A percentile compares a stretch with the other conserved stretches of the same genome.
phyloP scores from a whole-genome alignment of 1,284 basidiomycete genomes.

The Prillingera fragicola region DNA sequence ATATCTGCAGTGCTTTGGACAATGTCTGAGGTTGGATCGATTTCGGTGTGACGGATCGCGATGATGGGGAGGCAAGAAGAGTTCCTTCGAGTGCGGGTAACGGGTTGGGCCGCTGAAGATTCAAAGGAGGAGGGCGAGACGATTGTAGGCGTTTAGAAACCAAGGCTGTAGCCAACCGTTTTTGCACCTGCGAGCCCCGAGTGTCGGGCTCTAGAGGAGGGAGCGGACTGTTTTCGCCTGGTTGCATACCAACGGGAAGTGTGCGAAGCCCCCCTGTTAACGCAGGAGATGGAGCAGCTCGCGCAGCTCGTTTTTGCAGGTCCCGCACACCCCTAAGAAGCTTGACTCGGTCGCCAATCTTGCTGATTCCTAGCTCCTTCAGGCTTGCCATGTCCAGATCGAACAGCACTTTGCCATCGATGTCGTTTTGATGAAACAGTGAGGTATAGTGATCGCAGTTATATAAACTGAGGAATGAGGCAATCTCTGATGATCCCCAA shows the following conservation, averaged over 20 bases:
- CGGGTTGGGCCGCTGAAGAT: constrained; percentile 11
- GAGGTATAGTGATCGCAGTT: constrained; percentile 65
- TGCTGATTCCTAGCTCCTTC: constrained; percentile 80
- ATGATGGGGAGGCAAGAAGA: constrained; percentile 1
- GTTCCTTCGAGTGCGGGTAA: not conserved
- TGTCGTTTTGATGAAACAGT: constrained; percentile 74
- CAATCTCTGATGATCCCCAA: constrained; percentile 37
- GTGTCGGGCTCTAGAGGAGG: constrained; percentile 1
- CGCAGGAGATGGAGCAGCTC: constrained; percentile 1
- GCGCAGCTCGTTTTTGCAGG: constrained; percentile 54
- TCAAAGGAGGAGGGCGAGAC: constrained; percentile 19
- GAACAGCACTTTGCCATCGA: constrained; percentile 77
- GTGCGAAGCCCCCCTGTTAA: too few species aligned
- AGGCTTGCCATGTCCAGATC: constrained; percentile 79
- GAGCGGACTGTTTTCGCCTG: constrained; percentile 1
- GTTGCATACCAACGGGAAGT: not conserved
- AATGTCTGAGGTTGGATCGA: constrained; percentile 10
- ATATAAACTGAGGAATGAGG: constrained; percentile 34
- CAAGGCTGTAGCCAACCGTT: constrained; percentile 9
- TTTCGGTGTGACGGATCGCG: constrained; percentile 7
- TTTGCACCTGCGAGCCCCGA: constrained; percentile 10
- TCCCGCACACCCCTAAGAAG: constrained; percentile 76
- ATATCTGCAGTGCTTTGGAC: not conserved
- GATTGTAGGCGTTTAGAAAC: constrained; percentile 23
- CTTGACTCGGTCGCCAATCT: constrained; percentile 82